These are phyloP conservation scores for Solanum sparsipilum DNA, from an alignment of 257 asterid genomes.

Conservation along the genomic window DNA sequence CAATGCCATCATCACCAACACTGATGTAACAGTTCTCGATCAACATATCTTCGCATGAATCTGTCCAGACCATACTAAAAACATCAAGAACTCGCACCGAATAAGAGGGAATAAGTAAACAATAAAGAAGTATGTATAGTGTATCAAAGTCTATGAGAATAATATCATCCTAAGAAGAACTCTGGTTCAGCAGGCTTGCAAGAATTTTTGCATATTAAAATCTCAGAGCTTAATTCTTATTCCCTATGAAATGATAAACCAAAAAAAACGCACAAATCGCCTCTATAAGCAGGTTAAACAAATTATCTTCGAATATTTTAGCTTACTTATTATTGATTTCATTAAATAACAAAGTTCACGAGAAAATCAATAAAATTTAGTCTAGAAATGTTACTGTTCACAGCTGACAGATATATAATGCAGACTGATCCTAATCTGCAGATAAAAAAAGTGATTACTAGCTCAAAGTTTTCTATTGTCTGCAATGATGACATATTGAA, in stretches of 20 bases:
- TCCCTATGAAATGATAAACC: not conserved
- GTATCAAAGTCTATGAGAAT: not conserved
- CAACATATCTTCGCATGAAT: conserved; percentile 88
- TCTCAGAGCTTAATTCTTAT: not conserved
- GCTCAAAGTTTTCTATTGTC: not conserved
- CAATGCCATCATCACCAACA: conserved; percentile 91
- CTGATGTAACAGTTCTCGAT: conserved; percentile 95
- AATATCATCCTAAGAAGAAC: not conserved
- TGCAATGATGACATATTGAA: not conserved
- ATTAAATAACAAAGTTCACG: not conserved
- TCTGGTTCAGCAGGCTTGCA: not conserved
- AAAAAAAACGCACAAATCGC: not conserved
- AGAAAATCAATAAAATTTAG: not conserved
- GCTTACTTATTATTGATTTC: not conserved
- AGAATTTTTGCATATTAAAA: not conserved
- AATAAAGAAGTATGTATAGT: not conserved
- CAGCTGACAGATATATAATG: not conserved
- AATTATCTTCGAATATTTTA: not conserved
- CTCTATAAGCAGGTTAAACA: not conserved
- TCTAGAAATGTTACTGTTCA: not conserved
- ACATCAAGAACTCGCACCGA: not conserved
- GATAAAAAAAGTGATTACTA: not conserved
- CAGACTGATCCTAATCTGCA: not conserved
- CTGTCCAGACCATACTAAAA: conserved; percentile 26
- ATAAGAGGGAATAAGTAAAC: not conserved